Evolutionary conservation across 2,329 filamentous ascomycete species (phyloP).

Genomic region (Hymenoscyphus scutula): DNA sequence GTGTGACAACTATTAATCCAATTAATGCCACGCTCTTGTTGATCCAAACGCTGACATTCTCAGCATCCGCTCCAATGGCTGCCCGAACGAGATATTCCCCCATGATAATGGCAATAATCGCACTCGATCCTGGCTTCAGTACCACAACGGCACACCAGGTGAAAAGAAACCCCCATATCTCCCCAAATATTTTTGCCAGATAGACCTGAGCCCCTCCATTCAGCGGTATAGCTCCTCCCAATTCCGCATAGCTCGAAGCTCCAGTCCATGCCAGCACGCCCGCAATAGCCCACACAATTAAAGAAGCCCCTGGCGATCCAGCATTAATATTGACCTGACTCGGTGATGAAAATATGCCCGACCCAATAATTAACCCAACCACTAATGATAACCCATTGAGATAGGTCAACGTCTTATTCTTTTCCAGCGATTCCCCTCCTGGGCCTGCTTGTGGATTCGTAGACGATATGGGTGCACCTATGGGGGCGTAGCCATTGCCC

Average conservation of each 20-base stretch:
- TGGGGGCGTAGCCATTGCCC: constrained; percentile 74
- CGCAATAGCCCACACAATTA: constrained; percentile 89
- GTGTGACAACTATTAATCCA: constrained; percentile 73
- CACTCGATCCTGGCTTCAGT: constrained; percentile 86
- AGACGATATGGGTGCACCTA: constrained; percentile 70
- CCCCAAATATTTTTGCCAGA: constrained; percentile 92
- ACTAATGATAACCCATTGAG: constrained; percentile 90
- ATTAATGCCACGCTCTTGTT: constrained; percentile 82
- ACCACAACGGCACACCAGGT: constrained; percentile 95
- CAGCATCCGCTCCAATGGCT: constrained; percentile 80
- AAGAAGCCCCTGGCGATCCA: constrained; percentile 83
- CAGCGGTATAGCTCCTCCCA: constrained; percentile 91
- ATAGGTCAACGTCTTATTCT: constrained; percentile 93
- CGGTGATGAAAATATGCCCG: constrained; percentile 92
- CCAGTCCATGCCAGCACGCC: constrained; percentile 96
- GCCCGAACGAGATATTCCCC: constrained; percentile 95
- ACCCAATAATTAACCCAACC: constrained; percentile 90
- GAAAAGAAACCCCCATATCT: constrained; percentile 89
- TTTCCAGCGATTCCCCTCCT: constrained; percentile 81
- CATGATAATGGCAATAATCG: constrained; percentile 97
- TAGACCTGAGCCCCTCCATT: constrained; percentile 96
- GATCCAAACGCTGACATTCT: constrained; percentile 79
- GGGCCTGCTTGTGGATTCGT: constrained; percentile 54
- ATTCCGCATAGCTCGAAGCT: constrained; percentile 89
- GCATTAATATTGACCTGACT: constrained; percentile 90